Conservation (phyloP, 1,284 basidiomycete genomes). For the Amylostereum areolatum region DNA sequence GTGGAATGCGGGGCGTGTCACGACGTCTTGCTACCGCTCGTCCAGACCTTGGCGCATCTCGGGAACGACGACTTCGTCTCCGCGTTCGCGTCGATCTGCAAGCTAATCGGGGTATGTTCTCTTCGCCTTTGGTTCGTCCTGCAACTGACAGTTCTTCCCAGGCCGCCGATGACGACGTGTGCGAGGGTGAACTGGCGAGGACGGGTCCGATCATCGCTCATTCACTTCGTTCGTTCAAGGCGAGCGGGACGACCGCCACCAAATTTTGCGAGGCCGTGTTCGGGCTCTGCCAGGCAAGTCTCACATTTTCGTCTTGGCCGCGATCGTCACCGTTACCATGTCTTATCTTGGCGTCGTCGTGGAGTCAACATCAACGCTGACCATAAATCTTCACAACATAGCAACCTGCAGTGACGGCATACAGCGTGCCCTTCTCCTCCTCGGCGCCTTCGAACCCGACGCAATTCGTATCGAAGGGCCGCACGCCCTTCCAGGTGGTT, state of each 20-base stretch:
- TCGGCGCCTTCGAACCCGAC: conserved; percentile 29
- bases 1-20: conserved; percentile 43
- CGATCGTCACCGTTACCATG: no score
- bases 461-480: conserved; percentile 29
- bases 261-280: conserved; percentile 52
- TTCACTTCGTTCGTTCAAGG: conserved; percentile 42
- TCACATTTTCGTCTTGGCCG: not conserved
- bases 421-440: conserved; percentile 39
- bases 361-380: not conserved
- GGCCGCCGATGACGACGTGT: conserved; percentile 44
- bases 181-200: conserved; percentile 40
- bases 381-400: not conserved
- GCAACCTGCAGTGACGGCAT: conserved; percentile 29
- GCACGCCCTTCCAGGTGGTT: conserved; percentile 40
- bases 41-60: conserved; percentile 34
- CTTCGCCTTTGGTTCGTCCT: not conserved
- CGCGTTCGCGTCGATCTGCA: conserved; percentile 35
- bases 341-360: not conserved
- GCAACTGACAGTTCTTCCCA: conserved; percentile 4
- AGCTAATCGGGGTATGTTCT: conserved; percentile 27
- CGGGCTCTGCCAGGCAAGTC: conserved; percentile 44
- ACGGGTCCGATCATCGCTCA: conserved; percentile 57
- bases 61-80: conserved; percentile 36
- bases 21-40: conserved; percentile 31
- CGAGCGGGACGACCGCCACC: conserved; percentile 41